Conservation (phyloP, 768 basidiomycete genomes). For the Symmetrospora coprosmae region DNA sequence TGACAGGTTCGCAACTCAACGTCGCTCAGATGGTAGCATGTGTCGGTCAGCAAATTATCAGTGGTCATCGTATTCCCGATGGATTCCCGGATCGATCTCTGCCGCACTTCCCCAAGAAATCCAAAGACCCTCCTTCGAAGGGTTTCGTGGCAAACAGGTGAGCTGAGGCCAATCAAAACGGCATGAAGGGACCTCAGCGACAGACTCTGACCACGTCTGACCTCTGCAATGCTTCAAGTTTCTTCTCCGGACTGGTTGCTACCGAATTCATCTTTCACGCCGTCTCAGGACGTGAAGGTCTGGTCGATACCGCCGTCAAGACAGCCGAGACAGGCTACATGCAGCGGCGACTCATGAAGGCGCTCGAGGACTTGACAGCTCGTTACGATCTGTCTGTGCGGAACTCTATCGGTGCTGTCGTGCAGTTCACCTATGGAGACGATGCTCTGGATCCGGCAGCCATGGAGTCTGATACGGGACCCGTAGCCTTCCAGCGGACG, state of each 20-base stretch:
- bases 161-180: too few species aligned
- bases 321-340: conserved; percentile 99
- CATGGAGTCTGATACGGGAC: conserved; percentile 86
- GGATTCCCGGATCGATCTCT: conserved; percentile 97
- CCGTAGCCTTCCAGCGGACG: conserved; percentile 73
- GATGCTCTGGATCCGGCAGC: conserved; percentile 95
- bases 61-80: conserved; percentile 93
- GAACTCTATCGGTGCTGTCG: conserved; percentile 83
- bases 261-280: conserved; percentile 99
- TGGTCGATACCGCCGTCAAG: conserved; percentile 99
- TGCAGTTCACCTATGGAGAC: conserved; percentile 93
- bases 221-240: conserved; percentile 45
- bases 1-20: conserved; percentile 84
- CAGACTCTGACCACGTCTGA: too few species aligned
- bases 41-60: conserved; percentile 98
- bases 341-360: conserved; percentile 98
- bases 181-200: too few species aligned
- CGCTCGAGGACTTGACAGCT: conserved; percentile 85
- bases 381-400: conserved; percentile 93
- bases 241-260: conserved; percentile 76
- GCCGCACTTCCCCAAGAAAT: conserved; percentile 97
- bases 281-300: conserved; percentile 92
- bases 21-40: conserved; percentile 99
- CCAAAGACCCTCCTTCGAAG: conserved; percentile 86
- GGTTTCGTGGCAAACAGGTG: conserved; percentile 82